These are phyloP conservation scores for Dactylella cylindrospora DNA, from an alignment of 2,329 filamentous ascomycete species.

Conservation along the genomic window DNA sequence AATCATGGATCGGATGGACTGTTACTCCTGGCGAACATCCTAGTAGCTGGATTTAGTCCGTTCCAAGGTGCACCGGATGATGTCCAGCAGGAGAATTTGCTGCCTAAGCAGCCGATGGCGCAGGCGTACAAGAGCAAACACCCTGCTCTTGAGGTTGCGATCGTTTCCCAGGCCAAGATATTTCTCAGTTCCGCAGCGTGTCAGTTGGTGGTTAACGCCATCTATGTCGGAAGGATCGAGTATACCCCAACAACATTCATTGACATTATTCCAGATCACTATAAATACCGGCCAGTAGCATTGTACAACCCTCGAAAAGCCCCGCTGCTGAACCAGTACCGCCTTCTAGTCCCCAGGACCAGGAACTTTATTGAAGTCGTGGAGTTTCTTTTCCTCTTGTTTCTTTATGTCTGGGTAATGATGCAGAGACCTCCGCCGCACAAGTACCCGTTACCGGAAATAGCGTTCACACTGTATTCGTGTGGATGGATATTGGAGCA, in stretches of 20 bases:
- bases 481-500: constrained; percentile 79
- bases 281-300: constrained; percentile 79
- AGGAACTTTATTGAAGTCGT: constrained; percentile 72
- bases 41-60: constrained; percentile 80
- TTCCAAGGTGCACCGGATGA: constrained; percentile 77
- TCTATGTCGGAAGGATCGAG: constrained; percentile 76
- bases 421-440: constrained; percentile 62
- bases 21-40: constrained; percentile 72
- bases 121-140: constrained; percentile 53
- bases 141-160: constrained; percentile 78
- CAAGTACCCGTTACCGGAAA: constrained; percentile 61
- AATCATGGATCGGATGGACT: constrained; percentile 70
- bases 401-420: constrained; percentile 73
- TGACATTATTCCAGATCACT: constrained; percentile 81
- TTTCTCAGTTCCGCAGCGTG: constrained; percentile 76
- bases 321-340: constrained; percentile 79
- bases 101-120: constrained; percentile 54
- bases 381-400: constrained; percentile 71
- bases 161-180: constrained; percentile 76
- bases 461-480: constrained; percentile 70
- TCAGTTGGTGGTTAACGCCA: constrained; percentile 78
- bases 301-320: constrained; percentile 76
- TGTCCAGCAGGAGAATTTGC: constrained; percentile 62
- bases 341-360: constrained; percentile 77
- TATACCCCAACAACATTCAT: constrained; percentile 81